Percentiles rank a stretch among this genome's conserved stretches.
Conservation (phyloP, 2,329 filamentous ascomycete species). For the Xylariaceae sp. region DNA sequence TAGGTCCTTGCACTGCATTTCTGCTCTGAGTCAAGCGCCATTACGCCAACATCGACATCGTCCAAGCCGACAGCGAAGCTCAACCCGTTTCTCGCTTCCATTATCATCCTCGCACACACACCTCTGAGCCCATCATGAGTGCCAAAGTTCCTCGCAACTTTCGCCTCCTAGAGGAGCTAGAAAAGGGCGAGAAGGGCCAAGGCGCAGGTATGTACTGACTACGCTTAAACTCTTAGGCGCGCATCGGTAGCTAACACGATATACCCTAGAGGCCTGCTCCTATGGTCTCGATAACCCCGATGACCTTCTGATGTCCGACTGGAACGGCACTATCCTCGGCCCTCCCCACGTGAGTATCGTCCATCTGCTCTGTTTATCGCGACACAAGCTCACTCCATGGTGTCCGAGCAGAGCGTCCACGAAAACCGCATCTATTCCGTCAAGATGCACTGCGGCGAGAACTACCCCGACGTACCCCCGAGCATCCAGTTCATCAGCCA, state of each 20-base stretch:
- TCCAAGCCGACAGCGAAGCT: no score
- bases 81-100: no score
- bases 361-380: background rate
- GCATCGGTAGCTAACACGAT: background rate
- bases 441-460: conserved; percentile 87
- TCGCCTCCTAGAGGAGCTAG: conserved; percentile 90
- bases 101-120: no score
- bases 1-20: no score
- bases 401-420: conserved; percentile 68
- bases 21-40: no score
- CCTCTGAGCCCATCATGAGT: conserved; percentile 17
- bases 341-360: conserved; percentile 76
- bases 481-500: conserved; percentile 89
- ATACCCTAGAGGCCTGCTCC: conserved; percentile 77
- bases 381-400: conserved; percentile 1
- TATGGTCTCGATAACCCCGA: conserved; percentile 93
- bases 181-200: conserved; percentile 97
- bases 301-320: conserved; percentile 95
- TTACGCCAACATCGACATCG: no score
- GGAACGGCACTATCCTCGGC: conserved; percentile 96
- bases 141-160: conserved; percentile 94
- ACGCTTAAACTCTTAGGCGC: conserved; percentile 10
- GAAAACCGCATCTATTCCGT: conserved; percentile 99
- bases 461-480: conserved; percentile 87
- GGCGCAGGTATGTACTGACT: conserved; percentile 64